These are phyloP conservation scores for Protostelium mycophagum DNA, from an alignment of 78 protist species.

Conservation along the genomic window DNA sequence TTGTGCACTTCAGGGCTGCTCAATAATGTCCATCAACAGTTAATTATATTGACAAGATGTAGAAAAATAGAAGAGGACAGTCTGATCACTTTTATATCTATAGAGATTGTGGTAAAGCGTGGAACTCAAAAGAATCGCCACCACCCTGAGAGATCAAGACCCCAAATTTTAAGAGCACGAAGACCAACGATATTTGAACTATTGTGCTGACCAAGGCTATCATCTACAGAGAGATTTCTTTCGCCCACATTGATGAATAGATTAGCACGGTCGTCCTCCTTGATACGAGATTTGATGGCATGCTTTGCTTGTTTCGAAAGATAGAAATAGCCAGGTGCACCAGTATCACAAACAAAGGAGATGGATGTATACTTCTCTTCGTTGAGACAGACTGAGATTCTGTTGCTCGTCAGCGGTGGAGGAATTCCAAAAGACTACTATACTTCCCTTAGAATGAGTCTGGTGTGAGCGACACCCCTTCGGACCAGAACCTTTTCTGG, in stretches of 20 bases:
- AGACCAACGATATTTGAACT: not conserved
- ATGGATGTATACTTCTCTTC: not conserved
- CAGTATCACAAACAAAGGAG: constrained; percentile 1
- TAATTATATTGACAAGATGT: not conserved
- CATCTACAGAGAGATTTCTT: not conserved
- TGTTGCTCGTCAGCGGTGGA: not conserved
- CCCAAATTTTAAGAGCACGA: constrained; percentile 1
- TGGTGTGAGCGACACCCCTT: not conserved
- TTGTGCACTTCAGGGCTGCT: not conserved
- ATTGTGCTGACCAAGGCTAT: not conserved
- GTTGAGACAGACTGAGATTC: not conserved
- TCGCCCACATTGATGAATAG: not conserved
- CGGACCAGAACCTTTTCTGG: not conserved
- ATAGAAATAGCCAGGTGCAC: not conserved
- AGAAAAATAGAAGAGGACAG: not conserved
- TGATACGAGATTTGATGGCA: constrained; percentile 1
- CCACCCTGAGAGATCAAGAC: not conserved
- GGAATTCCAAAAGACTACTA: not conserved
- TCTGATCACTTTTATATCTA: not conserved
- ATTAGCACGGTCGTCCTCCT: constrained; percentile 2
- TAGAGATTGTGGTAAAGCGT: not conserved
- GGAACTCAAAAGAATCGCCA: not conserved
- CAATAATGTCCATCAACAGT: not conserved
- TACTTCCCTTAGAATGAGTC: not conserved
- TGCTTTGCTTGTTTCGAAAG: not conserved